phyloP scores from a whole-genome alignment of 78 protist genomes.

The Chrysochromulina parva region DNA sequence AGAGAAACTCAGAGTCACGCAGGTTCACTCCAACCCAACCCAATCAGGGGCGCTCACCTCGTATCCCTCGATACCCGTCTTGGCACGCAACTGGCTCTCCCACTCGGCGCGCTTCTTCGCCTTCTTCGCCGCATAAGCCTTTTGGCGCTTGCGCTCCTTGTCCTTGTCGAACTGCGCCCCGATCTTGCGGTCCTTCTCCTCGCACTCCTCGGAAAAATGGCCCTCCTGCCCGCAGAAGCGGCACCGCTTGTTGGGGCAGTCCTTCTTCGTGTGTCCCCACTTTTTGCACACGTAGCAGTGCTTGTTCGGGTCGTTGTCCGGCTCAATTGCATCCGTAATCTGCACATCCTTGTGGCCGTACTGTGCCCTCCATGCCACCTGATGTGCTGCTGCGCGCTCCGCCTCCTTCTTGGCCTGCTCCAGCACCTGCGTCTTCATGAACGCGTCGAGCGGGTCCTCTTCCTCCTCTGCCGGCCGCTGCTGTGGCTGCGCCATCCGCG shows the following conservation, averaged over 20 bases:
- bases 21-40: too few relatives aligned
- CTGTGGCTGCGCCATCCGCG: background rate
- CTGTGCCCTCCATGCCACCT: background rate
- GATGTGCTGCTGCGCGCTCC: background rate
- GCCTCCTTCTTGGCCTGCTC: background rate
- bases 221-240: background rate
- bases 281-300: constrained; percentile 23
- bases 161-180: background rate
- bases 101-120: background rate
- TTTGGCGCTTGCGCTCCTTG: background rate
- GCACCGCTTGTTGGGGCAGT: constrained; percentile 15
- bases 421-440: background rate
- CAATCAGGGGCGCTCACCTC: too few relatives aligned
- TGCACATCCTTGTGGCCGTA: background rate
- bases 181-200: background rate
- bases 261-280: constrained; percentile 29
- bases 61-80: background rate
- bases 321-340: background rate
- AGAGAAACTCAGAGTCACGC: too few relatives aligned
- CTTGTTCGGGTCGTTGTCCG: background rate
- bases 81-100: background rate
- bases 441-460: constrained; percentile 22
- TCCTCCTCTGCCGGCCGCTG: background rate
- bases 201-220: background rate
- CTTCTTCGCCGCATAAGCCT: background rate